phyloP scores from a whole-genome alignment of 108 stramenopile genomes.

The Conticribra guillardii region DNA sequence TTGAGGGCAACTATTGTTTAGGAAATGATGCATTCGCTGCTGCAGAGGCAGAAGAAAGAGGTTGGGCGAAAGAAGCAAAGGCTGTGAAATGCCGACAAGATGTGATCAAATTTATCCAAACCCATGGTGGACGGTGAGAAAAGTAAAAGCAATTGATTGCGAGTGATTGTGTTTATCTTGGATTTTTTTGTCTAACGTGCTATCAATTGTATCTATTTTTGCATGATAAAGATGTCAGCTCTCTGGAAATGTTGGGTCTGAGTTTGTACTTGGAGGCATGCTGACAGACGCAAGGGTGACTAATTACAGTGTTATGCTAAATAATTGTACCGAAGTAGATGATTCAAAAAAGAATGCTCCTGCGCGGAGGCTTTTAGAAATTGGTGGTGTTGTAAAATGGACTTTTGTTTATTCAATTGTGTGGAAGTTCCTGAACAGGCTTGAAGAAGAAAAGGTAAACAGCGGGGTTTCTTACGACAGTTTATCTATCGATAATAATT shows the following conservation, averaged over 20 bases:
- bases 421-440: slow-evolving; percentile 27
- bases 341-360: neutral
- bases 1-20: slow-evolving; percentile 69
- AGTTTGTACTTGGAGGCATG: slow-evolving; percentile 24
- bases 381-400: slow-evolving; percentile 74
- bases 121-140: slow-evolving; percentile 67
- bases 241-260: slow-evolving; percentile 15
- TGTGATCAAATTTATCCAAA: slow-evolving; percentile 64
- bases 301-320: slow-evolving; percentile 4
- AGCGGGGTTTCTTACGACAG: neutral
- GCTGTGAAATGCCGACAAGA: slow-evolving; percentile 56
- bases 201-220: too few relatives aligned
- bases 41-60: slow-evolving; percentile 62
- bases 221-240: slow-evolving; percentile 25
- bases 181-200: slow-evolving; percentile 13
- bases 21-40: slow-evolving; percentile 56
- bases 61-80: slow-evolving; percentile 59
- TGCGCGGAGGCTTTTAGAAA: slow-evolving; percentile 21
- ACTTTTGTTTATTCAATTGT: slow-evolving; percentile 67
- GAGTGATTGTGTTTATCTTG: slow-evolving; percentile 26
- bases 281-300: slow-evolving; percentile 23
- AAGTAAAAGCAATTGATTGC: slow-evolving; percentile 28
- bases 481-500: slow-evolving; percentile 8
- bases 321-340: slow-evolving; percentile 10
- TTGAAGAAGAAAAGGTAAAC: neutral